A percentile compares a stretch with the other conserved stretches of the same genome.
These are phyloP conservation scores for Lachnellula hyalina DNA, from an alignment of 2,329 filamentous ascomycete genomes.

Conservation along the genomic window DNA sequence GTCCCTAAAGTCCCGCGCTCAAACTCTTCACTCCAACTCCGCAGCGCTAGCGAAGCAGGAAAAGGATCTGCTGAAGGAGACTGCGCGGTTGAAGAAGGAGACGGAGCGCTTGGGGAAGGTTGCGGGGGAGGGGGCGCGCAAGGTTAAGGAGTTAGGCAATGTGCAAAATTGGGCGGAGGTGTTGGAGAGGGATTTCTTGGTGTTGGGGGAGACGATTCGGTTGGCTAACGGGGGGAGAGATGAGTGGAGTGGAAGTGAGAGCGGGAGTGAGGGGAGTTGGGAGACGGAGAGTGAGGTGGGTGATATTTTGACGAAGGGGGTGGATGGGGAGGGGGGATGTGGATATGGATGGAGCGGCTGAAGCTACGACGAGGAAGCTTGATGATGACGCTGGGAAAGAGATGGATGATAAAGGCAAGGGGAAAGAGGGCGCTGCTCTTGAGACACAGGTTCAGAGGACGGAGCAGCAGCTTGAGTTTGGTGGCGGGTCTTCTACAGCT, in stretches of 20 bases:
- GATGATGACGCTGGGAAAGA: not conserved
- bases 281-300: constrained; percentile 14
- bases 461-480: constrained; percentile 8
- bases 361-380: constrained; percentile 11
- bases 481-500: constrained; percentile 15
- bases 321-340: constrained; percentile 1
- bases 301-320: constrained; percentile 4
- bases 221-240: constrained; percentile 39
- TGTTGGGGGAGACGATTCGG: constrained; percentile 59
- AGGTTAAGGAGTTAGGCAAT: constrained; percentile 73
- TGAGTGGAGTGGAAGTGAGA: constrained; percentile 36
- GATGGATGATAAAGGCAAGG: constrained; percentile 1
- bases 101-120: constrained; percentile 60
- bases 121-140: constrained; percentile 55
- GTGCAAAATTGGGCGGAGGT: constrained; percentile 87
- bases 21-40: constrained; percentile 64
- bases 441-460: not conserved
- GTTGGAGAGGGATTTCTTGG: constrained; percentile 61
- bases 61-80: constrained; percentile 55
- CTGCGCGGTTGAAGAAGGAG: constrained; percentile 55
- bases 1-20: constrained; percentile 62
- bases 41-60: constrained; percentile 62
- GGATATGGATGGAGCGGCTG: constrained; percentile 6
- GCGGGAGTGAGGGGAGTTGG: constrained; percentile 28
- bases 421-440: constrained; percentile 14